A percentile compares a stretch with the other conserved stretches of the same genome.
Evolutionary conservation across 169 alveolate species (phyloP).

Genomic region (Plasmodium falciparum): DNA sequence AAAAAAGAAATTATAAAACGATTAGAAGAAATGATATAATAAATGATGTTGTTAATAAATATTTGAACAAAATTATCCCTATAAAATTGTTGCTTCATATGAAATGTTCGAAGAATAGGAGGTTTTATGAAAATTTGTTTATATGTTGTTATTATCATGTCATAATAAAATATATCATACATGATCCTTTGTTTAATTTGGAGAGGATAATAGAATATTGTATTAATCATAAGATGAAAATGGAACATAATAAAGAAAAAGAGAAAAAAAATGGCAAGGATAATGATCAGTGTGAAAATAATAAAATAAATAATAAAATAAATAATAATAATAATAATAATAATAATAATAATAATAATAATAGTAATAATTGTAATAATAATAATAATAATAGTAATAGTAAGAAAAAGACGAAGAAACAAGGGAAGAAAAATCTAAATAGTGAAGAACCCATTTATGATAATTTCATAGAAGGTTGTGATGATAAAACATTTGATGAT

Average conservation of each 20-base stretch:
- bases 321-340: background rate
- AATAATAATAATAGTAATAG: too few relatives aligned
- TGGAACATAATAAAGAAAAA: background rate
- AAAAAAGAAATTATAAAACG: slow-evolving; percentile 20
- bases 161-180: slow-evolving; percentile 18
- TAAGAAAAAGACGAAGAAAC: background rate
- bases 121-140: slow-evolving; percentile 40
- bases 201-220: slow-evolving; percentile 5
- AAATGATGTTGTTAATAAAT: slow-evolving; percentile 26
- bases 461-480: background rate
- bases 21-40: slow-evolving; percentile 32
- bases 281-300: too few relatives aligned
- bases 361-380: background rate
- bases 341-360: background rate
- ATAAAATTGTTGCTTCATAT: slow-evolving; percentile 42
- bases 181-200: slow-evolving; percentile 25
- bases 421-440: background rate
- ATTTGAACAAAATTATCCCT: slow-evolving; percentile 45
- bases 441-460: background rate
- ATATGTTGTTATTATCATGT: slow-evolving; percentile 59
- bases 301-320: too few relatives aligned
- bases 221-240: background rate
- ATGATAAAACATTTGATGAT: too few relatives aligned
- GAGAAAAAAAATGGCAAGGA: background rate
- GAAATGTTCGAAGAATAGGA: slow-evolving; percentile 19